Conservation (phyloP, 768 basidiomycete species). For the Trametes cinnabarina region DNA sequence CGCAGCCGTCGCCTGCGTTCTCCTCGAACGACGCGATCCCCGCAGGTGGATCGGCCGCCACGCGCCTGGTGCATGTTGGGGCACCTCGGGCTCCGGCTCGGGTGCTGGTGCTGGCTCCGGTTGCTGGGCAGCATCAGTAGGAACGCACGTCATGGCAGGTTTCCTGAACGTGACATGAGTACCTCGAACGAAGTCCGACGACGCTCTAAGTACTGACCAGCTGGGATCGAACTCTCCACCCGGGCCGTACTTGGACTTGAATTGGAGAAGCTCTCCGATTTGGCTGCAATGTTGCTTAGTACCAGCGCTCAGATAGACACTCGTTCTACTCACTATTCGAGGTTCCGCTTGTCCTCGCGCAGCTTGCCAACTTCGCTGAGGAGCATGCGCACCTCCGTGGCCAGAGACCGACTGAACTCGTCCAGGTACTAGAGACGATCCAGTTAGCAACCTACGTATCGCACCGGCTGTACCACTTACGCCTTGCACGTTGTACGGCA, state of each 20-base stretch:
- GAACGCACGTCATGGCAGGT: slow-evolving; percentile 18
- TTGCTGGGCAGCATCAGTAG: slow-evolving; percentile 22
- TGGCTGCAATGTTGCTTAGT: slow-evolving; percentile 46
- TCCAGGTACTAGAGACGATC: slow-evolving; percentile 62
- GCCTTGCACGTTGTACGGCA: slow-evolving; percentile 81
- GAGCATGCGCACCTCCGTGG: slow-evolving; percentile 79
- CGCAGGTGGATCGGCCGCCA: slow-evolving; percentile 15
- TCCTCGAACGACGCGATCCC: slow-evolving; percentile 17
- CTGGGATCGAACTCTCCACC: slow-evolving; percentile 83
- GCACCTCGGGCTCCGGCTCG: slow-evolving; percentile 21
- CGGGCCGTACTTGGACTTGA: slow-evolving; percentile 77
- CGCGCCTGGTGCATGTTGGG: slow-evolving; percentile 21
- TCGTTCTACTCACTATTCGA: slow-evolving; percentile 74
- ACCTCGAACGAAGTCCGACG: background rate
- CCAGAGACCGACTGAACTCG: slow-evolving; percentile 83
- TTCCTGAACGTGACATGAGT: slow-evolving; percentile 1
- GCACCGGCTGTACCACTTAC: slow-evolving; percentile 42
- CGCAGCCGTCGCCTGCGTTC: slow-evolving; percentile 15
- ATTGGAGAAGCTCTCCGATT: slow-evolving; percentile 65
- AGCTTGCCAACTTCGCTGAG: slow-evolving; percentile 82
- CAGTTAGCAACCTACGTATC: slow-evolving; percentile 1
- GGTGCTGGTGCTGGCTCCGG: slow-evolving; percentile 23
- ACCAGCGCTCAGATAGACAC: background rate
- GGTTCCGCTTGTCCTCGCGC: slow-evolving; percentile 70
- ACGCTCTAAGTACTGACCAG: slow-evolving; percentile 48